A percentile compares a stretch with the other conserved stretches of the same genome.
Evolutionary conservation across 2,329 filamentous ascomycete genomes (phyloP).

Genomic region (Botrytis fragariae): DNA sequence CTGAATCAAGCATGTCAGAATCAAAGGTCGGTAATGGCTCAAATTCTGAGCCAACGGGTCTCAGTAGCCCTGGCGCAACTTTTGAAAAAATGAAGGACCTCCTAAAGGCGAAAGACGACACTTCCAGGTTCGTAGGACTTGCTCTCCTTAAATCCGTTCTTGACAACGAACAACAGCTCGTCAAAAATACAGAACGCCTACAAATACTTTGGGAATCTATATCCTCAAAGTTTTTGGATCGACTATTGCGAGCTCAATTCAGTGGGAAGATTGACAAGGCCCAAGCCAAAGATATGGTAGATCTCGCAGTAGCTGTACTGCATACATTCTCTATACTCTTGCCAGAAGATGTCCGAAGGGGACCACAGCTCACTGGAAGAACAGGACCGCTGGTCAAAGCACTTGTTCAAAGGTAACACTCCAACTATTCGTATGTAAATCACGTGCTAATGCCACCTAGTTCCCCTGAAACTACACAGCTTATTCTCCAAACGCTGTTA

Average conservation of each 20-base stretch:
- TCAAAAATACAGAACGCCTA: constrained; percentile 47
- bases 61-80: constrained; percentile 27
- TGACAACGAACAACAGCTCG: constrained; percentile 55
- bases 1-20: constrained; percentile 1
- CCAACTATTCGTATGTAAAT: neutral
- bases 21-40: neutral
- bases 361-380: constrained; percentile 50
- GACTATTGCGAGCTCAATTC: constrained; percentile 56
- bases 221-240: constrained; percentile 61
- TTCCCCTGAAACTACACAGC: constrained; percentile 50
- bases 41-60: constrained; percentile 4
- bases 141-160: constrained; percentile 64
- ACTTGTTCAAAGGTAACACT: constrained; percentile 51
- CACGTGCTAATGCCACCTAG: constrained; percentile 39
- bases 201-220: constrained; percentile 58
- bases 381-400: constrained; percentile 54
- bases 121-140: constrained; percentile 65
- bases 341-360: constrained; percentile 46
- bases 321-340: constrained; percentile 61
- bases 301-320: constrained; percentile 60
- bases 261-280: constrained; percentile 38
- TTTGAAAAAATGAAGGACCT: constrained; percentile 54
- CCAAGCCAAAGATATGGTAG: constrained; percentile 59
- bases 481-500: constrained; percentile 57
- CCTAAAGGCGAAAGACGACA: constrained; percentile 61